Evolutionary conservation across 805 yeast species (phyloP).

Genomic region (Torulaspora franciscae): DNA sequence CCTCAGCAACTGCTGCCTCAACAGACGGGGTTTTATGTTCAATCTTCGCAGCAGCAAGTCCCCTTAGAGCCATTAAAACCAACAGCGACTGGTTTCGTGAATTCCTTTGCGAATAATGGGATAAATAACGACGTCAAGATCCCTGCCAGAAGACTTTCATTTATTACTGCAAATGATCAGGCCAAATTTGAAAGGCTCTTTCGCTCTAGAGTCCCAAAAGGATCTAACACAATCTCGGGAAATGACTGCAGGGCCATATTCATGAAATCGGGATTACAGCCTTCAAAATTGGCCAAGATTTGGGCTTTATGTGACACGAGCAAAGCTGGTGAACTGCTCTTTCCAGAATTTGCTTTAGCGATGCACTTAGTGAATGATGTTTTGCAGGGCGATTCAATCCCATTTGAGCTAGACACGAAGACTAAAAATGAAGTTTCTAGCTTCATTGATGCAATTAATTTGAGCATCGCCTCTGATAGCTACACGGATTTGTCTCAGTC

Average conservation of each 20-base stretch:
- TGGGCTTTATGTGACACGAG: conserved; percentile 92
- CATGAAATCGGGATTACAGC: conserved; percentile 71
- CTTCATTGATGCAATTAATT: conserved; percentile 83
- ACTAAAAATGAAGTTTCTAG: conserved; percentile 80
- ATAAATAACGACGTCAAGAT: conserved; percentile 58
- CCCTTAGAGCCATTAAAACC: conserved; percentile 35
- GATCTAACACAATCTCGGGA: conserved; percentile 51
- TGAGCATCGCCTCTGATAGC: conserved; percentile 59
- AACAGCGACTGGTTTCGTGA: conserved; percentile 47
- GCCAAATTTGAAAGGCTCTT: conserved; percentile 80
- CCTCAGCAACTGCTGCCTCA: conserved; percentile 36
- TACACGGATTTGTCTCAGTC: conserved; percentile 17
- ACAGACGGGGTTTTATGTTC: conserved; percentile 46
- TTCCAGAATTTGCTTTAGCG: conserved; percentile 92
- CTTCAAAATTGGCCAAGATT: conserved; percentile 71
- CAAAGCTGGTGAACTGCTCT: conserved; percentile 75
- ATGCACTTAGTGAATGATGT: conserved; percentile 79
- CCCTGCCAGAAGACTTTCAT: conserved; percentile 74
- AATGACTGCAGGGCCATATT: conserved; percentile 74
- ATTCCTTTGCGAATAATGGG: conserved; percentile 39
- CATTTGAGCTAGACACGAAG: conserved; percentile 63
- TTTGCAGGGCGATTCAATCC: conserved; percentile 73
- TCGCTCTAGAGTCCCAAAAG: conserved; percentile 63
- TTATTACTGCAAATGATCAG: conserved; percentile 82
- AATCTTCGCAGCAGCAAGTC: conserved; percentile 26